phyloP scores from a whole-genome alignment of 208 protist genomes.

The Crithidia brevicula region DNA sequence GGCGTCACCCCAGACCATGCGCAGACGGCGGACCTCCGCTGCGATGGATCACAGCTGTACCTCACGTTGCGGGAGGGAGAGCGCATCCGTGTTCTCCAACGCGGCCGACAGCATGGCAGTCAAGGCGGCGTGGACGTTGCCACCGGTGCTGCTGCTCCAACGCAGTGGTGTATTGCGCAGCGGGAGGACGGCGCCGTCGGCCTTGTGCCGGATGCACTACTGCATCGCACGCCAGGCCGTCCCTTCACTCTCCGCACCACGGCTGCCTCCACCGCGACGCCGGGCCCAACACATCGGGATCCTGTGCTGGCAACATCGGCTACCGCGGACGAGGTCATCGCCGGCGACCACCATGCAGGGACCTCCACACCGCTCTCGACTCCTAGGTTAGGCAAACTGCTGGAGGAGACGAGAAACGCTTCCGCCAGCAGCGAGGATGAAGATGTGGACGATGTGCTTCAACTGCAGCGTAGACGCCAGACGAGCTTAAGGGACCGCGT shows the following conservation, averaged over 20 bases:
- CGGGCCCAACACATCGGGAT: background rate
- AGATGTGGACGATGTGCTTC: background rate
- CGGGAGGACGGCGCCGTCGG: slow-evolving; percentile 40
- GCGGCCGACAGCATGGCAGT: slow-evolving; percentile 16
- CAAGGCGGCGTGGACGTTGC: no score
- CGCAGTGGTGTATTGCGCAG: slow-evolving; percentile 57
- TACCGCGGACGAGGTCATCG: background rate
- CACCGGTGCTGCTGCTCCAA: background rate
- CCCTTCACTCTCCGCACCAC: slow-evolving; percentile 4
- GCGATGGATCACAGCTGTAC: slow-evolving; percentile 17
- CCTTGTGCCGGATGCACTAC: slow-evolving; percentile 34
- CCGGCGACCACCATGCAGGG: background rate
- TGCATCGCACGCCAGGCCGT: slow-evolving; percentile 15
- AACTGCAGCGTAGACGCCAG: slow-evolving; percentile 13
- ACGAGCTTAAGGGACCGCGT: slow-evolving; percentile 4
- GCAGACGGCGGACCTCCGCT: background rate
- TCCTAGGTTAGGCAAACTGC: background rate
- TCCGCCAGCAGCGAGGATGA: background rate
- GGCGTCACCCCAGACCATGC: no score
- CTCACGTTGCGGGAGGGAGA: slow-evolving; percentile 29
- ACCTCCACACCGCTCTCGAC: background rate
- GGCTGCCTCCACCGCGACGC: background rate
- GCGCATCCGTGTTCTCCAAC: slow-evolving; percentile 42
- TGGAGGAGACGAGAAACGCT: background rate
- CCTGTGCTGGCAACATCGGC: background rate